These are phyloP conservation scores for Metschnikowia baotianmanensis DNA, from an alignment of 805 yeast genomes.

Conservation along the genomic window DNA sequence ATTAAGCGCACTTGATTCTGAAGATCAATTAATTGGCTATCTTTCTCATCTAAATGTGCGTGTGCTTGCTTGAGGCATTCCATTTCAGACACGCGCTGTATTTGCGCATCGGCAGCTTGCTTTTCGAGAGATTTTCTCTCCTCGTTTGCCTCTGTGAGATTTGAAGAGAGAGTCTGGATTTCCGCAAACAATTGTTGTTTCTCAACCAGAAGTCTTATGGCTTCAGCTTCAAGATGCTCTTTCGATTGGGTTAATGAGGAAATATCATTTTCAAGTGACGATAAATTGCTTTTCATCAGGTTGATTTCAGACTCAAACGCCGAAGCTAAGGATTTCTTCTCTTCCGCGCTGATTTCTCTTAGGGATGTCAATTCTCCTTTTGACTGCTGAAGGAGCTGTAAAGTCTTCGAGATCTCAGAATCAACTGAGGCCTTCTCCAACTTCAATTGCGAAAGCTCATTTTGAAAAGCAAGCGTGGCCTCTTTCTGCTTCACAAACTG, in stretches of 20 bases:
- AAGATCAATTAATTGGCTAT: background rate
- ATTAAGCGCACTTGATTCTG: background rate
- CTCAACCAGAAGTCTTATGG: background rate
- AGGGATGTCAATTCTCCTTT: background rate
- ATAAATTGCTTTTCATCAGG: background rate
- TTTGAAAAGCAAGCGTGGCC: no score
- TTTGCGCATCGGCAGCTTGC: background rate
- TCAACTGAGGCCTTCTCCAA: background rate
- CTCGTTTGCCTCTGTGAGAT: background rate
- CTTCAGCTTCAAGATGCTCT: background rate
- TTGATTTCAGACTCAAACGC: conserved; percentile 1
- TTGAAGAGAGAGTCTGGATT: background rate
- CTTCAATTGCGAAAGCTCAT: no score
- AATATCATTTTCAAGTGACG: background rate
- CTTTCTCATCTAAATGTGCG: background rate
- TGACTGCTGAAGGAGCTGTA: background rate
- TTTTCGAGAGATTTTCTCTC: background rate
- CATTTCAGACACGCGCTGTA: background rate
- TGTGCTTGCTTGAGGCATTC: background rate
- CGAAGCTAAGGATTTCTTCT: background rate
- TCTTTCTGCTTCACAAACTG: no score
- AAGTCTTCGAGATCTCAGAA: background rate
- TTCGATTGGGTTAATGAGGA: background rate
- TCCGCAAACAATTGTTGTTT: background rate
- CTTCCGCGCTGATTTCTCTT: background rate